phyloP scores from a whole-genome alignment of 345 rosid species.

The Noccaea bulbosa region DNA sequence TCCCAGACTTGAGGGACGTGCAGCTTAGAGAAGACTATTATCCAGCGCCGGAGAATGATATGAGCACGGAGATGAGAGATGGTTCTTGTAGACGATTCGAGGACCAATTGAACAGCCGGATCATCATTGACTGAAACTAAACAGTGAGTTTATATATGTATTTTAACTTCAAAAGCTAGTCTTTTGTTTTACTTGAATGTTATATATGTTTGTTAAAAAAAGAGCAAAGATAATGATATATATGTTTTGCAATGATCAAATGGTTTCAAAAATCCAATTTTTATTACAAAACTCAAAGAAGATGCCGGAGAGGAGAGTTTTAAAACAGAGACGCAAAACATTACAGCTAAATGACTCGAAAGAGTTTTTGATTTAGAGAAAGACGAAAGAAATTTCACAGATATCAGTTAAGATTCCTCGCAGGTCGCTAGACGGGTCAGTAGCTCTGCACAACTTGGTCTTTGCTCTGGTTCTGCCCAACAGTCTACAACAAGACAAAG shows the following conservation, averaged over 20 bases:
- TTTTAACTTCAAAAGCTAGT: constrained; percentile 12
- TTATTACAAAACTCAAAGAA: background rate
- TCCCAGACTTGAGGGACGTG: constrained; percentile 71
- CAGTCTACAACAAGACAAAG: constrained; percentile 57
- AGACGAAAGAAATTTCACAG: too few relatives aligned
- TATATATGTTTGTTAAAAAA: constrained; percentile 36
- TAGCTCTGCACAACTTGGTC: constrained; percentile 78
- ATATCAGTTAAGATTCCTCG: constrained; percentile 35
- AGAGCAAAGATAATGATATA: constrained; percentile 15
- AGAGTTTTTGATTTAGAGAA: too few relatives aligned
- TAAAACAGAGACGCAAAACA: background rate
- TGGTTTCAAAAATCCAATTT: background rate
- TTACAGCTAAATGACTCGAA: background rate
- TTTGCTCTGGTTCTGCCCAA: constrained; percentile 76
- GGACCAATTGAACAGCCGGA: constrained; percentile 64
- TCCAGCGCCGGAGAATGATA: constrained; percentile 92
- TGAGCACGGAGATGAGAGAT: constrained; percentile 88
- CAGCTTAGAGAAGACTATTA: constrained; percentile 90
- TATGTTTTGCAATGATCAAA: constrained; percentile 11
- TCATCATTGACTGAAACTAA: constrained; percentile 57
- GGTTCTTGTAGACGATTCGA: constrained; percentile 89
- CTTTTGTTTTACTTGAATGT: constrained; percentile 14
- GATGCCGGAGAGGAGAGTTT: background rate
- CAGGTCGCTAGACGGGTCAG: constrained; percentile 67
- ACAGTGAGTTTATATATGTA: constrained; percentile 20